phyloP scores from a whole-genome alignment of 78 protist species.

The Dictyostelium firmibasis region DNA sequence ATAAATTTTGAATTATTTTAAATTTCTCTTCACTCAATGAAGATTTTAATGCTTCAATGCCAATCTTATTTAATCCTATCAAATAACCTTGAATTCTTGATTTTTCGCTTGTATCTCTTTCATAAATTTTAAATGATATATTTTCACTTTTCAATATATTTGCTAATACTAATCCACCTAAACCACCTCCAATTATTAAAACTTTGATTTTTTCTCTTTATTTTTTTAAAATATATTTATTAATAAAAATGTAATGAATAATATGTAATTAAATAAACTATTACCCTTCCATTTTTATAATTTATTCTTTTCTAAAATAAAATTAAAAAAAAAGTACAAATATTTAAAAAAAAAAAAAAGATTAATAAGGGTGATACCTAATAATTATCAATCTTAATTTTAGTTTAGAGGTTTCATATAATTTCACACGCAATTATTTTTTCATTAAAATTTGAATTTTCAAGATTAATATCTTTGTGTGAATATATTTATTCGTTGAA shows the following conservation, averaged over 20 bases:
- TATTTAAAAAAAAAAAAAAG: no score
- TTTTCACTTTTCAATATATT: background rate
- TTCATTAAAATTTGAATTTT: background rate
- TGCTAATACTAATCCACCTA: slow-evolving; percentile 36
- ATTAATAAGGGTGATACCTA: background rate
- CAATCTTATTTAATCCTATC: background rate
- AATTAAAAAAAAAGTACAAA: no score
- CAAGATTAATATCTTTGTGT: no score
- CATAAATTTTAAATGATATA: background rate
- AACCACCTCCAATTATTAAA: slow-evolving; percentile 26
- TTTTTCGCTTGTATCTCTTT: slow-evolving; percentile 8
- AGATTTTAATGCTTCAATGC: background rate
- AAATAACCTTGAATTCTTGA: slow-evolving; percentile 28
- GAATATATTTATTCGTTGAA: no score
- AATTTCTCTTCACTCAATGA: background rate
- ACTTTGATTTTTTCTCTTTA: background rate
- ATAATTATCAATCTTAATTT: background rate
- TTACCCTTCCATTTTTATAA: background rate
- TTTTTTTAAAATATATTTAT: no score
- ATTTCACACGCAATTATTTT: background rate
- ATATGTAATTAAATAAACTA: no score
- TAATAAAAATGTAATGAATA: no score
- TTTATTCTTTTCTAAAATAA: no score
- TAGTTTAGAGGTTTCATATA: background rate
- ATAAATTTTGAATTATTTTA: background rate